Evolutionary conservation across 164 flowering plant species (phyloP), one percentile per base, ranked within the genome.

Genomic region (Annona cherimola): DNA sequence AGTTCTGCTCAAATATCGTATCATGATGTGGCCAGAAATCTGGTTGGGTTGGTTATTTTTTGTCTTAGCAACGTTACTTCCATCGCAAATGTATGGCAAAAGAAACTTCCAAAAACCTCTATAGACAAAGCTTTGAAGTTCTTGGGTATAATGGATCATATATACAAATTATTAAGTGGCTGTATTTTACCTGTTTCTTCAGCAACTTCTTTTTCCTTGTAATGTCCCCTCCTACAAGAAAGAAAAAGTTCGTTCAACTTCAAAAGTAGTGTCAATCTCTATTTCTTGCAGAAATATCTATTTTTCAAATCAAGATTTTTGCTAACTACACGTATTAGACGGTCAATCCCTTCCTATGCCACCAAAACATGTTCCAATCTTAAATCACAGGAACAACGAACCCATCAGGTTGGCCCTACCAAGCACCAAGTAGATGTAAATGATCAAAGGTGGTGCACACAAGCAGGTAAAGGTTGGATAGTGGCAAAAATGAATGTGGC

Each of bases 181-280:
- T 70, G 11, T 42, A 39, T 61, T 54, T 11, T 66, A 91, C 98
- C 95, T 92, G 99, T 82, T 95, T 95, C 83, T 82, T 91, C 66
- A 95, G 90, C 81, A 95, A 79, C 71, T 95, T 95, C 90, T 92
- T 92, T 75, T 95, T 95, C 80, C 99, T 83, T 66, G 99, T 59
- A 71, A 95, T 92, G 79, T 95, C 99, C 55, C 98, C 99, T 76
- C 99, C 99, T 94, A 71, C 72, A 85, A 62, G n/a, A 71, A 63
- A 77, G 18, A 42, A 18, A 46, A 63, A 68, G 66, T 12, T 40
- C 39, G 9, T 66, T 68, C 40, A 55, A 67, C 19, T 63, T 42
- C 11, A 26, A 66, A 3, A 50, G 9, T 50, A 9, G 35, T 57
- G 65, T 42, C 41, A 42, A 61, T 41, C 39, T 41, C 43, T 4